Evolutionary conservation across 164 flowering plant species (phyloP), one percentile per base, ranked within the genome.

Genomic region (Vitis labrusca): DNA sequence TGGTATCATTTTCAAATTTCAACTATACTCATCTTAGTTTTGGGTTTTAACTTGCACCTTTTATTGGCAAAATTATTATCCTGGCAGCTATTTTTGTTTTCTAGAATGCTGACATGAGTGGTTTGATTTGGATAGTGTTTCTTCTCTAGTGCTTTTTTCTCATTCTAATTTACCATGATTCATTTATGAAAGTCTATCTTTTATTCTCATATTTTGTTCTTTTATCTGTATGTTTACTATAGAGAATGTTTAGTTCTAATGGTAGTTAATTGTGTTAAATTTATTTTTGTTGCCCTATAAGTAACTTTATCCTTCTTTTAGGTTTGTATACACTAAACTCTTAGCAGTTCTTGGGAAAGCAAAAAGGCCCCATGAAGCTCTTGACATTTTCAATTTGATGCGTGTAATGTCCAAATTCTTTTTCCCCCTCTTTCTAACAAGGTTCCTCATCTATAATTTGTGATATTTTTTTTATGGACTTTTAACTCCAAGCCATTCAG

Each of bases 261-360:
- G 29, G 32, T 61, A 61, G 2, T 52, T 9, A 54, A 14, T 3
- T 16, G 12, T 66, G 23, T 47, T 10, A 27, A 29, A 13, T 15
- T 30, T 1, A 5, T 44, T 37, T 19, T 17, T 60, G 12, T 47
- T 9, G 12, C 54, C 37, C 19, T 52, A 8, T 53, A 11, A 30
- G 61, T 29, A 65, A 16, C 19, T 74, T 53, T 37, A 17, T 76
- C 44, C 51, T 65, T 76, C 67, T 64, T 85, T 63, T 72, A 96
- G 99, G 89, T 93, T 89, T 89, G 99, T 96, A 7, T 93, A 88
- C 77, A 93, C 98, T 15, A 93, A 91, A 72, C 90, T 96, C 65
- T 82, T 96, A 76, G 82, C 97, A 61, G 85, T 96, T 74, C 95
- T 96, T 73, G 93, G 98, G 65, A 89, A 85, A 74, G 93, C 93